These are phyloP conservation scores for Aegilops speltoides DNA, from an alignment of 176 grass and related monocot genomes.

Conservation along the genomic window DNA sequence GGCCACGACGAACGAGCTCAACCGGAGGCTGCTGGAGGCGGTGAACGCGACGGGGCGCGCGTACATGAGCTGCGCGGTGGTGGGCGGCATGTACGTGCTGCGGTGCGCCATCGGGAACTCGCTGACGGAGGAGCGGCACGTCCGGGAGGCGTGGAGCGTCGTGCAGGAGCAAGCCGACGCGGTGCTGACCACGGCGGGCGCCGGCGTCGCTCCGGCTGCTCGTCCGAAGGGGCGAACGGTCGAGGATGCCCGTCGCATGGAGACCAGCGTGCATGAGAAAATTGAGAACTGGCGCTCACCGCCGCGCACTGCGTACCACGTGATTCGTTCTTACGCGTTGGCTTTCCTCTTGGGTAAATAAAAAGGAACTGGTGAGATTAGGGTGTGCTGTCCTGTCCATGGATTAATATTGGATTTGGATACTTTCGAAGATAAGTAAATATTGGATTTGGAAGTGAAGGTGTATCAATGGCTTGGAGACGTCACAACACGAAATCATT, in stretches of 20 bases:
- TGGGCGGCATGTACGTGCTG: constrained; percentile 33
- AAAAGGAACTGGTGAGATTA: not conserved
- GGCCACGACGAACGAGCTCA: constrained; percentile 19
- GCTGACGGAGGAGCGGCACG: constrained; percentile 21
- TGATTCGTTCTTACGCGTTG: not conserved
- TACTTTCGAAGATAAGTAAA: too few relatives aligned
- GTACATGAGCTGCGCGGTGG: constrained; percentile 64
- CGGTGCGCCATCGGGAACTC: constrained; percentile 25
- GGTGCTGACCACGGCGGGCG: not conserved
- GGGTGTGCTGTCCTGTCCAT: too few relatives aligned
- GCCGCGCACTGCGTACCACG: not conserved
- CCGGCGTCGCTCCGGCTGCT: not conserved
- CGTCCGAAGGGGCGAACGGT: not conserved
- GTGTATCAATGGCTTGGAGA: too few relatives aligned
- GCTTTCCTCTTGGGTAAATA: not conserved
- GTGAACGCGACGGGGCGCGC: constrained; percentile 54
- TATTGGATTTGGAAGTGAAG: too few relatives aligned
- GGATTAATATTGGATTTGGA: too few relatives aligned
- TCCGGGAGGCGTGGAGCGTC: constrained; percentile 18
- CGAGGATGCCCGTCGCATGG: not conserved
- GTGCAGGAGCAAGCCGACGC: constrained; percentile 8
- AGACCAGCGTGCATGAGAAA: not conserved
- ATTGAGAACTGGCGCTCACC: not conserved
- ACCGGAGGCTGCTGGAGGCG: constrained; percentile 48
- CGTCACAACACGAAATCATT: too few relatives aligned